Conservation (phyloP, 2,329 filamentous ascomycete genomes). For the Fusarium sterilihyphosum region DNA sequence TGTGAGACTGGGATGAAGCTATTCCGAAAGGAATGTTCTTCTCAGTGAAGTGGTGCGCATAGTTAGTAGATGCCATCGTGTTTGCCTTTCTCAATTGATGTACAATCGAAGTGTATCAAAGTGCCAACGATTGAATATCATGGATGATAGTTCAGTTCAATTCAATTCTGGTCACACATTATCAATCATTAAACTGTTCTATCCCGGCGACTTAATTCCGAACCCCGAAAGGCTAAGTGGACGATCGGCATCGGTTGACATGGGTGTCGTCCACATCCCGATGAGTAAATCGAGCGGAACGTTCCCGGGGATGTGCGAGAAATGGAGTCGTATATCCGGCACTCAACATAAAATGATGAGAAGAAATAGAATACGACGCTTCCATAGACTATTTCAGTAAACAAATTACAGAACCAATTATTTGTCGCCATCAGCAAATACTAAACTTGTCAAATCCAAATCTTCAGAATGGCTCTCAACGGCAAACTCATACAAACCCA, state of each 20-base stretch:
- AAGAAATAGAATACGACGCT: not conserved
- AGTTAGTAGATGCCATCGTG: not conserved
- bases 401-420: not conserved
- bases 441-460: not conserved
- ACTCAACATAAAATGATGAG: not conserved
- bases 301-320: not conserved
- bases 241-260: not conserved
- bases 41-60: conserved; percentile 58
- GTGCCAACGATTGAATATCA: no score
- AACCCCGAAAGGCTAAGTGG: not conserved
- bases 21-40: conserved; percentile 65
- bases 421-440: rapidly evolving
- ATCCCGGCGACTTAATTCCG: not conserved
- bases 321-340: not conserved
- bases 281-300: not conserved
- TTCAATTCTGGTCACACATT: not conserved
- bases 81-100: no score
- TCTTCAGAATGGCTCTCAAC: conserved; percentile 13
- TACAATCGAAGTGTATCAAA: no score
- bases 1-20: conserved; percentile 53
- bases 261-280: conserved; percentile 24
- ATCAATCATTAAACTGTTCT: not conserved
- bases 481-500: conserved; percentile 36
- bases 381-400: not conserved
- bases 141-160: no score